These are phyloP conservation scores for Medicago arabica DNA, from an alignment of 306 rosid species.

Conservation along the genomic window DNA sequence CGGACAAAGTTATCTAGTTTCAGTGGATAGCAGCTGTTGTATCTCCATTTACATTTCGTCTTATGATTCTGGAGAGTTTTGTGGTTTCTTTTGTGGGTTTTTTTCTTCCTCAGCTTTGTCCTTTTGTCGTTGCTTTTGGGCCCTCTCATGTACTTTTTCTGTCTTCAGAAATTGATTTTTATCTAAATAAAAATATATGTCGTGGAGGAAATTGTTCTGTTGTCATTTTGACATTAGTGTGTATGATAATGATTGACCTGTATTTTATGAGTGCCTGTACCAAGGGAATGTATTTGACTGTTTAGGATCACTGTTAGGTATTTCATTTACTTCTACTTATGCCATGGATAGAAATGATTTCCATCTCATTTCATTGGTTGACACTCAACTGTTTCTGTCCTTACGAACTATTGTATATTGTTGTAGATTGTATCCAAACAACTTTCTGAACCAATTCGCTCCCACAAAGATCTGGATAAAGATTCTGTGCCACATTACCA, in stretches of 20 bases:
- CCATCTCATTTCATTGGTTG: slow-evolving; percentile 31
- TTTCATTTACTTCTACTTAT: slow-evolving; percentile 4
- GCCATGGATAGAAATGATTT: slow-evolving; percentile 6
- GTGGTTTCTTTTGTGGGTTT: slow-evolving; percentile 16
- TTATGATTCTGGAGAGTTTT: slow-evolving; percentile 22
- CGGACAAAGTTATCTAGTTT: slow-evolving; percentile 16
- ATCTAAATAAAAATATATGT: not conserved
- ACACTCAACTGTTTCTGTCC: slow-evolving; percentile 40
- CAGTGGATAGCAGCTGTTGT: not conserved
- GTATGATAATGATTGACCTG: slow-evolving; percentile 7
- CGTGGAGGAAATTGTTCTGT: not conserved
- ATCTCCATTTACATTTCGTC: slow-evolving; percentile 11
- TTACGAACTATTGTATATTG: slow-evolving; percentile 48
- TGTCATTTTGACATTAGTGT: slow-evolving; percentile 1
- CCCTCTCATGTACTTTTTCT: not conserved
- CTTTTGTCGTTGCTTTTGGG: not conserved
- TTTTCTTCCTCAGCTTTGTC: slow-evolving; percentile 2
- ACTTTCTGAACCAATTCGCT: slow-evolving; percentile 94
- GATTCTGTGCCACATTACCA: slow-evolving; percentile 90
- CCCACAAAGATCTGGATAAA: slow-evolving; percentile 98
- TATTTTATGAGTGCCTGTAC: slow-evolving; percentile 7
- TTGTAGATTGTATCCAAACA: slow-evolving; percentile 88
- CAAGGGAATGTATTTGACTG: slow-evolving; percentile 8
- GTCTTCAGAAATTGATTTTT: not conserved
- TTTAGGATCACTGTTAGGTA: slow-evolving; percentile 1